These are phyloP conservation scores for Hymenoscyphus fraxineus DNA, from an alignment of 2,329 filamentous ascomycete species.

Conservation along the genomic window DNA sequence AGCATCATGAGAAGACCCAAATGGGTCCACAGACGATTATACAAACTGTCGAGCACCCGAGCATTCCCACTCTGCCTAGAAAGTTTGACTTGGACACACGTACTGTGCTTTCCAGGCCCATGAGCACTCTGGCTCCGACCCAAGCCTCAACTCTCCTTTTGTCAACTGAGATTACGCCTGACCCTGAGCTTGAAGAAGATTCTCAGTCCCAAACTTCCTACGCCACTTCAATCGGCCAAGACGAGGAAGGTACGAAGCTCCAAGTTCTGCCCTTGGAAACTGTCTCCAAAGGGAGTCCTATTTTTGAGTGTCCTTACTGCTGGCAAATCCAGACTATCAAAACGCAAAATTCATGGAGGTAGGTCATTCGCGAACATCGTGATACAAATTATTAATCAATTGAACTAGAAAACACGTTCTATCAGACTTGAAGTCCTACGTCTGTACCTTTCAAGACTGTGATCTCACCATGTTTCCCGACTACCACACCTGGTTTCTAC, in stretches of 20 bases:
- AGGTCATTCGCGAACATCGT: constrained; percentile 2
- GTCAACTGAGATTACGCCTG: not conserved
- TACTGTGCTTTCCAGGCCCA: constrained; percentile 10
- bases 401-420: constrained; percentile 29
- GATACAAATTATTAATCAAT: not conserved
- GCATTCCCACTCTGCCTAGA: not conserved
- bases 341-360: constrained; percentile 26
- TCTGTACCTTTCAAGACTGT: constrained; percentile 34
- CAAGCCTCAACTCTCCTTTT: constrained; percentile 8
- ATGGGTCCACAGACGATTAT: not conserved
- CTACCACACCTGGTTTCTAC: constrained; percentile 30
- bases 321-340: constrained; percentile 19
- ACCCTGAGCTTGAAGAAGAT: constrained; percentile 11
- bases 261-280: constrained; percentile 14
- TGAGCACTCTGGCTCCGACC: constrained; percentile 13
- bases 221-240: constrained; percentile 13
- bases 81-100: not conserved
- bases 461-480: constrained; percentile 29
- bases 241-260: constrained; percentile 5
- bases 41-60: not conserved
- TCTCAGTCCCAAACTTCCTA: constrained; percentile 16
- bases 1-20: constrained; percentile 21
- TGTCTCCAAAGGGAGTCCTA: constrained; percentile 9
- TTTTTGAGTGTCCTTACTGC: constrained; percentile 21
- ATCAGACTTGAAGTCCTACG: constrained; percentile 32